Evolutionary conservation across 768 basidiomycete species (phyloP).

Genomic region (Gymnopilus junonius): DNA sequence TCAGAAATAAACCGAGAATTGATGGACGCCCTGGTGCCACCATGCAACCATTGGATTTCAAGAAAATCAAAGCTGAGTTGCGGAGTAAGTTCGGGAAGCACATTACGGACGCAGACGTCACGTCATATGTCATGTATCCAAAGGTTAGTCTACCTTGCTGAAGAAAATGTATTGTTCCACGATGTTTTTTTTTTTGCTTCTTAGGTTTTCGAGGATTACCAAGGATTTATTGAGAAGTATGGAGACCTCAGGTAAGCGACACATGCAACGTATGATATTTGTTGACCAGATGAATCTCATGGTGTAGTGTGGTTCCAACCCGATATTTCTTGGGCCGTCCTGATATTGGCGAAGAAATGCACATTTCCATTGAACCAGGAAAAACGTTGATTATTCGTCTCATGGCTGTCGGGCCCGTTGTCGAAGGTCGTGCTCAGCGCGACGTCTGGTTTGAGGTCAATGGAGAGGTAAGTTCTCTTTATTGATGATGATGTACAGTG

Average conservation of each 20-base stretch:
- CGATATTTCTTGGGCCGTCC: slow-evolving; percentile 97
- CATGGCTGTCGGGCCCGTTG: slow-evolving; percentile 93
- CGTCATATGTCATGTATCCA: slow-evolving; percentile 97
- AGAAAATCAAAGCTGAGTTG: slow-evolving; percentile 92
- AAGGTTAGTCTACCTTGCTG: slow-evolving; percentile 56
- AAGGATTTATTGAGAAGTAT: slow-evolving; percentile 93
- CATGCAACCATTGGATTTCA: slow-evolving; percentile 92
- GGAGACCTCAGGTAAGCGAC: slow-evolving; percentile 84
- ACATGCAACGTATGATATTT: not conserved
- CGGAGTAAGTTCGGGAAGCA: slow-evolving; percentile 94
- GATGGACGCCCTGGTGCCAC: slow-evolving; percentile 90
- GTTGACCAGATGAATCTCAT: slow-evolving; percentile 14
- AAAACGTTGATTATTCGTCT: slow-evolving; percentile 97
- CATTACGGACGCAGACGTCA: slow-evolving; percentile 92
- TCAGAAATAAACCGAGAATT: slow-evolving; percentile 92
- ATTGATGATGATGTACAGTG: slow-evolving; percentile 4
- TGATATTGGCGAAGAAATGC: slow-evolving; percentile 92
- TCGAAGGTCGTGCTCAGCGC: slow-evolving; percentile 88
- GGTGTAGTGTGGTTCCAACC: slow-evolving; percentile 84
- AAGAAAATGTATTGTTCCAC: not conserved
- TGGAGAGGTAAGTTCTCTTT: slow-evolving; percentile 74
- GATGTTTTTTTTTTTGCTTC: slow-evolving; percentile 5
- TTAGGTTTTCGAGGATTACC: slow-evolving; percentile 96
- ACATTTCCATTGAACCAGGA: slow-evolving; percentile 93
- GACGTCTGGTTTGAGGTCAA: slow-evolving; percentile 99